Evolutionary conservation across 495 filamentous ascomycete genomes (phyloP).

Genomic region (Beverwykella pulmonaria): DNA sequence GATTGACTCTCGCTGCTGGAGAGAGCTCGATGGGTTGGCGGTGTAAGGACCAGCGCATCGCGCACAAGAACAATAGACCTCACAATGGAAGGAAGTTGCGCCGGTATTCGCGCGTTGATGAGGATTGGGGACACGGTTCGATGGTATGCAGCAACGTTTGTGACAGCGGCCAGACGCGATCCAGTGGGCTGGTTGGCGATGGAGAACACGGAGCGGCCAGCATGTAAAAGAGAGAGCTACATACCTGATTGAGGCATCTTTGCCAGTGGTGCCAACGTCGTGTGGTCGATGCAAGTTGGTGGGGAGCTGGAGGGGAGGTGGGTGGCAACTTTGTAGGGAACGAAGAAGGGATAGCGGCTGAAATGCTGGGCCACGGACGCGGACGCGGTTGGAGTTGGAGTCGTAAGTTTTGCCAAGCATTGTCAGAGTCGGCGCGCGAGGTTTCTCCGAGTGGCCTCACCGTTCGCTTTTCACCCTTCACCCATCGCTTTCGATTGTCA

Average conservation of each 20-base stretch:
- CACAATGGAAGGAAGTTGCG: no score
- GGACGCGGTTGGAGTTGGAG: slow-evolving; percentile 1
- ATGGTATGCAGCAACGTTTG: background rate
- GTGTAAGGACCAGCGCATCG: no score
- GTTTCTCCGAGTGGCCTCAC: background rate
- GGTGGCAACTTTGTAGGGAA: background rate
- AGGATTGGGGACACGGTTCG: background rate
- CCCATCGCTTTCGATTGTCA: no score
- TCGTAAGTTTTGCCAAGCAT: slow-evolving; percentile 1
- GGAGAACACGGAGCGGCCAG: background rate
- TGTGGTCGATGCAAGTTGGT: background rate
- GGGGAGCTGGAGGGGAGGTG: background rate
- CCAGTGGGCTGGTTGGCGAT: background rate
- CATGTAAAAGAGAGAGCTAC: background rate
- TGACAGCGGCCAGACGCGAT: background rate
- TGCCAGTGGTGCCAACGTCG: background rate
- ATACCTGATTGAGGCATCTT: slow-evolving; percentile 9
- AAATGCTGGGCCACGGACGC: background rate
- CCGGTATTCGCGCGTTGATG: no score
- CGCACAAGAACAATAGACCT: no score
- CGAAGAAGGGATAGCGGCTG: background rate
- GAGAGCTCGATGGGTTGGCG: no score
- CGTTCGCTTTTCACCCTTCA: background rate
- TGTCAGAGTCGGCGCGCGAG: background rate
- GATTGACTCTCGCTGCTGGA: no score